Conservation (phyloP, 108 stramenopile species). For the Licmophora abbreviata region DNA sequence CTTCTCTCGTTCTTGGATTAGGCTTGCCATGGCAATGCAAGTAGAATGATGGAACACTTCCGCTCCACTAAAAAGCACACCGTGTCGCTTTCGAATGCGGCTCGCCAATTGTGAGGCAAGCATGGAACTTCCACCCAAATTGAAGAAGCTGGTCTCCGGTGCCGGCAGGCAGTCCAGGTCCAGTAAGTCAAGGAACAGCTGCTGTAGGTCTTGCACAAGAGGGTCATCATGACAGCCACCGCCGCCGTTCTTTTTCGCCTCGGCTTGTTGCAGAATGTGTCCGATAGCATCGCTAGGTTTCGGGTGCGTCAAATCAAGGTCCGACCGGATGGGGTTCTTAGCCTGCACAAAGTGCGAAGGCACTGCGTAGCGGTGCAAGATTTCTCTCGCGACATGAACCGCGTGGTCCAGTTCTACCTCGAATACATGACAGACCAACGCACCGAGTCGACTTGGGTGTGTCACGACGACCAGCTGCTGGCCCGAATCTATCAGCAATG, state of each 20-base stretch:
- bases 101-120: constrained; percentile 49
- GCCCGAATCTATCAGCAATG: constrained; percentile 1
- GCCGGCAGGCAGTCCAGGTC: constrained; percentile 49
- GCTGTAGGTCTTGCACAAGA: constrained; percentile 30
- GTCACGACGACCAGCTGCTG: constrained; percentile 18
- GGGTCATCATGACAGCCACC: constrained; percentile 16
- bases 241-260: constrained; percentile 7
- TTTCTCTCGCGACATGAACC: constrained; percentile 13
- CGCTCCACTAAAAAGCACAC: constrained; percentile 31
- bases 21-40: constrained; percentile 27
- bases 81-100: constrained; percentile 29
- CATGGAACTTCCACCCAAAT: constrained; percentile 48
- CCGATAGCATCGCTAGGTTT: constrained; percentile 29
- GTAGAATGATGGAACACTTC: constrained; percentile 44
- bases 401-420: constrained; percentile 21
- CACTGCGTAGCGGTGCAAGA: constrained; percentile 22
- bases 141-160: constrained; percentile 42
- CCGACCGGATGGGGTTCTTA: background rate
- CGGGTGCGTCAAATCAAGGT: constrained; percentile 6
- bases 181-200: constrained; percentile 30
- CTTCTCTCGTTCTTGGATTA: constrained; percentile 18
- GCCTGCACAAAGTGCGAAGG: constrained; percentile 26
- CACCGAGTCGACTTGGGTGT: constrained; percentile 30
- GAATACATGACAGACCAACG: constrained; percentile 27
- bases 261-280: constrained; percentile 15